A percentile compares a stretch with the other conserved stretches of the same genome.
Conservation (phyloP, 768 basidiomycete species). For the Strobilomyces dryophilus region DNA sequence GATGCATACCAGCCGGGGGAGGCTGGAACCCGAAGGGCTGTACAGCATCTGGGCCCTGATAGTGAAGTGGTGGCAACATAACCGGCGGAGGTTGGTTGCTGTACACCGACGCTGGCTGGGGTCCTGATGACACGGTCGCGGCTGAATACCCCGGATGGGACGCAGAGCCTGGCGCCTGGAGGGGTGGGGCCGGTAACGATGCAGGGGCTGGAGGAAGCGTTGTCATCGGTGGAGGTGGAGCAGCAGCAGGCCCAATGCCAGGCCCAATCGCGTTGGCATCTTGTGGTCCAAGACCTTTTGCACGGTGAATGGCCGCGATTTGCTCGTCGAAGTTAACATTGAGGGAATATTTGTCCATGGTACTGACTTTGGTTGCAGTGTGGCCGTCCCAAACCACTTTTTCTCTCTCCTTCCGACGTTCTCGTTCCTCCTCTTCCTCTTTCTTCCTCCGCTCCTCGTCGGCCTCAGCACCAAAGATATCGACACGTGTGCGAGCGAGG, state of each 20-base stretch:
- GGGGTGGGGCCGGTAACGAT: slow-evolving; percentile 69
- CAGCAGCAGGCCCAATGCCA: slow-evolving; percentile 80
- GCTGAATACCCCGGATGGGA: slow-evolving; percentile 61
- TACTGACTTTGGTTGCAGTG: slow-evolving; percentile 88
- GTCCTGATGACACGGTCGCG: slow-evolving; percentile 86
- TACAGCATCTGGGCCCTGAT: slow-evolving; percentile 71
- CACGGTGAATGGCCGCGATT: slow-evolving; percentile 92
- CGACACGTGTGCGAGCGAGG: slow-evolving; percentile 92
- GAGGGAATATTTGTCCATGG: slow-evolving; percentile 88
- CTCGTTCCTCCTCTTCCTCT: slow-evolving; percentile 83
- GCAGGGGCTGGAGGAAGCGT: slow-evolving; percentile 64
- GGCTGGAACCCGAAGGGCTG: slow-evolving; percentile 81
- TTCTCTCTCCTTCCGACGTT: slow-evolving; percentile 82
- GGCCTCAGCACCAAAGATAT: slow-evolving; percentile 92
- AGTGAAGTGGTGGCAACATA: slow-evolving; percentile 82
- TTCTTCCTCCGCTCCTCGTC: slow-evolving; percentile 87
- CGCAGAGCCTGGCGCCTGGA: slow-evolving; percentile 38
- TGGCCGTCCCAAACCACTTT: slow-evolving; percentile 99
- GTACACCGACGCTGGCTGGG: slow-evolving; percentile 80
- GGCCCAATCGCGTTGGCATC: slow-evolving; percentile 80
- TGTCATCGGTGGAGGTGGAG: slow-evolving; percentile 58
- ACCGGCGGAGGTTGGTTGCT: slow-evolving; percentile 57
- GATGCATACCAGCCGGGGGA: slow-evolving; percentile 64
- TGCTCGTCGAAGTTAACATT: slow-evolving; percentile 97
- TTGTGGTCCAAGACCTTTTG: slow-evolving; percentile 85